These are phyloP conservation scores for Mycena chlorophos DNA, from an alignment of 768 basidiomycete genomes.

Conservation along the genomic window DNA sequence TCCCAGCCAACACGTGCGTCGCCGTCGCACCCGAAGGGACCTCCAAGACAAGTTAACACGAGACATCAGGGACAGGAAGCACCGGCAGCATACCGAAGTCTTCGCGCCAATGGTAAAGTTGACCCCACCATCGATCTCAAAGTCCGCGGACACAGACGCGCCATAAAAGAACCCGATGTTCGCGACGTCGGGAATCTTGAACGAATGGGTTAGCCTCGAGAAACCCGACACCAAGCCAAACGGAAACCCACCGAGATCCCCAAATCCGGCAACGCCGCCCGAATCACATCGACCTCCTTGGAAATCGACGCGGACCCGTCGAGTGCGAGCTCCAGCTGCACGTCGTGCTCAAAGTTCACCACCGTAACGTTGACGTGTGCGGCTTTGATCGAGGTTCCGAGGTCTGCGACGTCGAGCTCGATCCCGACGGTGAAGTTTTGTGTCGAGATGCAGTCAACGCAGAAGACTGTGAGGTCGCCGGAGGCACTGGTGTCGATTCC, in stretches of 20 bases:
- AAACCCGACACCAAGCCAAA: neutral
- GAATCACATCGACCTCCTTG: conserved; percentile 2
- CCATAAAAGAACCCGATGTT: conserved; percentile 11
- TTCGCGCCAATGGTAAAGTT: conserved; percentile 13
- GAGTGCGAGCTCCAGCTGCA: conserved; percentile 12
- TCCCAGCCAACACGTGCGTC: conserved; percentile 1
- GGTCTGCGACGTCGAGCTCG: conserved; percentile 1
- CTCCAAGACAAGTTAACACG: neutral
- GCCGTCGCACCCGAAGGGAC: neutral
- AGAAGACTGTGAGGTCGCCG: conserved; percentile 4
- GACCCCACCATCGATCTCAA: conserved; percentile 3
- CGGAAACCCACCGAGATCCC: neutral
- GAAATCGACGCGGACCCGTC: neutral
- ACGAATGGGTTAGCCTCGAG: neutral
- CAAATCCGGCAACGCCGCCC: conserved; percentile 2
- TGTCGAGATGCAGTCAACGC: conserved; percentile 9
- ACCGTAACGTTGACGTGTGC: conserved; percentile 15
- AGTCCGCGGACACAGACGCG: neutral
- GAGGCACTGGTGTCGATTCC: neutral
- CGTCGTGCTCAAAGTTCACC: conserved; percentile 5
- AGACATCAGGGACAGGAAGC: neutral
- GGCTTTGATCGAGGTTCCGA: neutral
- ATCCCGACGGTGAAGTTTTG: conserved; percentile 11
- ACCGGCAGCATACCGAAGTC: conserved; percentile 1
- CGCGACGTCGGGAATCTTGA: conserved; percentile 1